These are phyloP conservation scores for Gentiana straminea DNA, from an alignment of 257 asterid genomes.

Conservation along the genomic window DNA sequence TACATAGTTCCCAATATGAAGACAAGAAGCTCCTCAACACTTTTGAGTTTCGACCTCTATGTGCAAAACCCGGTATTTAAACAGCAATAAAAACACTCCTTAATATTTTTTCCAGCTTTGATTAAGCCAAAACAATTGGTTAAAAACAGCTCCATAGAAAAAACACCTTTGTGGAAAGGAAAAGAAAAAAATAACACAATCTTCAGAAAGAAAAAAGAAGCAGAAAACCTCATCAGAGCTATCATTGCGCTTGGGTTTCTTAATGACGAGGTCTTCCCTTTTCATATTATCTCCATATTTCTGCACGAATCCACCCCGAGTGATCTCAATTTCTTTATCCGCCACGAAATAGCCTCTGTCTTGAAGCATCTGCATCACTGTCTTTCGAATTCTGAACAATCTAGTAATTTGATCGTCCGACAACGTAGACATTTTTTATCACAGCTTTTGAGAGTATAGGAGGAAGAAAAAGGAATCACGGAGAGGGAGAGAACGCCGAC, in stretches of 20 bases:
- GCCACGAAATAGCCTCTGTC: constrained; percentile 27
- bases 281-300: constrained; percentile 65
- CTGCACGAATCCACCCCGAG: constrained; percentile 9
- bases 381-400: constrained; percentile 19
- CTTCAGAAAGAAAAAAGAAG: background rate
- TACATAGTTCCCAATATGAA: no score
- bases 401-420: constrained; percentile 15
- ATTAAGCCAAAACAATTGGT: no score
- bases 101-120: no score
- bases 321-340: constrained; percentile 25
- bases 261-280: constrained; percentile 59
- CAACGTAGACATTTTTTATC: constrained; percentile 8
- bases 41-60: no score
- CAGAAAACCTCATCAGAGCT: constrained; percentile 44
- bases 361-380: constrained; percentile 23
- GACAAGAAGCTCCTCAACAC: no score
- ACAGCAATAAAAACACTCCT: no score
- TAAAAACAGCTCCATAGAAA: no score
- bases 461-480: no score
- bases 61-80: no score
- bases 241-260: constrained; percentile 35
- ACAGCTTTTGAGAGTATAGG: background rate
- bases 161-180: no score
- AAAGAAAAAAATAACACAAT: no score
- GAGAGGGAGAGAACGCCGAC: no score